Base-by-base conservation (phyloP, 2,329 filamentous ascomycete species). In the Sphaerostilbella broomeana region DNA sequence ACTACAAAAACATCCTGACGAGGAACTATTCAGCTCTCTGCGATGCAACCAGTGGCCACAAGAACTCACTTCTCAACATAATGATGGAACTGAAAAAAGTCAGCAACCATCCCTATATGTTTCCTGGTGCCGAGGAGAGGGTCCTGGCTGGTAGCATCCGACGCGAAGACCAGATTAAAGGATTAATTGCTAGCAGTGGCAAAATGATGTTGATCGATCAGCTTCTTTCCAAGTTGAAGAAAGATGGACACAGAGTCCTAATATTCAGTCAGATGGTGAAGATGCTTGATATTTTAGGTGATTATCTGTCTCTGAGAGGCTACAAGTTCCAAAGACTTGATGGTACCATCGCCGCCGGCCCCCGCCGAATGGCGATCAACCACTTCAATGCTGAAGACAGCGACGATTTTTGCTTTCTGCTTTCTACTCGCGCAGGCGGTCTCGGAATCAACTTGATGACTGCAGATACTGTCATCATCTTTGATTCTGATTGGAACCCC, bases 21-120 rank as follows among this genome's bases (percentile, higher is more conserved):
- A 82, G 90, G 54, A 98, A 98, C 58, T 98, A 98, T 55, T 81
- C 88, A 20, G 92, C 90, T 3, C 73, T 98, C 21, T 95, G 94
- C 52, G 86, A 95, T 55, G 90, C 88, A 31, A 81, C 83, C 30
- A 86, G 79, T 45, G 92, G 90, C 5, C 86, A 94, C 60, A 97
- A 95, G 63, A 90, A 94, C 50, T 97, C 90, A 0, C 68, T 98
- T 11, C 69, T 98, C 47, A 98, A 98, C 63, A 92, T 98, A 59
- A 95, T 98, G 79, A 98, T 98, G 92, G 92, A 98, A 62, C 64
- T 98, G 55, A 98, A 98, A 70, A 98, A 98, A 64, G 88, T 92
- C 59, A 97, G 90, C 66, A 98, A 98, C 55, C 92, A 98, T 57
- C 90, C 92, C 1, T 94, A 95, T 66, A 94, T 98, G 82, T 97